Evolutionary conservation across 2,329 filamentous ascomycete genomes (phyloP).

Genomic region (Raffaelea deltoideospora): DNA sequence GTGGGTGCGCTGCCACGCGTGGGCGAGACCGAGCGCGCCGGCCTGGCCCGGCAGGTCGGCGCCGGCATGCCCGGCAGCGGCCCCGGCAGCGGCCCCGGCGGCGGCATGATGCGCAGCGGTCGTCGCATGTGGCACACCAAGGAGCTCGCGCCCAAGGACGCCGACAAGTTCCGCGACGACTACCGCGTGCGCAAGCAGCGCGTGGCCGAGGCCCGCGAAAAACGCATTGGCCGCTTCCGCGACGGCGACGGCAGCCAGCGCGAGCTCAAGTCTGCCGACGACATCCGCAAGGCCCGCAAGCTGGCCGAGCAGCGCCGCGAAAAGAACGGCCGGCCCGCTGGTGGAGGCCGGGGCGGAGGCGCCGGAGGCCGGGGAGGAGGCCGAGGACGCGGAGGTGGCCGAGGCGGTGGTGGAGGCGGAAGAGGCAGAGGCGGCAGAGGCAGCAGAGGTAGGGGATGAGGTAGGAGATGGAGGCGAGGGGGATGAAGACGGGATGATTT

Average conservation of each 20-base stretch:
- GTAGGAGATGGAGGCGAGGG: slow-evolving; percentile 1
- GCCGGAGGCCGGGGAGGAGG: slow-evolving; percentile 2
- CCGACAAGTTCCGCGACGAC: slow-evolving; percentile 84
- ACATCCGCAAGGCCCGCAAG: slow-evolving; percentile 71
- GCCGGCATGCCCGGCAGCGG: slow-evolving; percentile 10
- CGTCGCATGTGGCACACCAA: slow-evolving; percentile 71
- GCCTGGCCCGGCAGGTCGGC: slow-evolving; percentile 15
- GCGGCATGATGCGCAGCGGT: slow-evolving; percentile 17
- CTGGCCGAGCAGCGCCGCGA: slow-evolving; percentile 60
- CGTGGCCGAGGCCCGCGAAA: slow-evolving; percentile 74
- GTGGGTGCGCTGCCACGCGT: slow-evolving; percentile 64
- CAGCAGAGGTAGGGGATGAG: background rate
- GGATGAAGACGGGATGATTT: background rate
- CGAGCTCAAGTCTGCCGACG: slow-evolving; percentile 69
- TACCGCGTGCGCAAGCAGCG: slow-evolving; percentile 84
- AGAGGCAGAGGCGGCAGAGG: slow-evolving; percentile 1
- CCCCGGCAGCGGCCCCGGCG: slow-evolving; percentile 14
- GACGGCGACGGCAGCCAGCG: slow-evolving; percentile 57
- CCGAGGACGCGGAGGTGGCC: background rate
- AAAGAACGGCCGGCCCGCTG: slow-evolving; percentile 70
- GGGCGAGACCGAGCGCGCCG: slow-evolving; percentile 58
- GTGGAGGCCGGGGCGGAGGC: slow-evolving; percentile 1
- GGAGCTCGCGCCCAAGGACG: slow-evolving; percentile 79
- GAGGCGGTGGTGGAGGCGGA: background rate
- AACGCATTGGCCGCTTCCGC: slow-evolving; percentile 58